phyloP scores from a whole-genome alignment of 1,284 basidiomycete genomes.

The Xerocomus subilludens region DNA sequence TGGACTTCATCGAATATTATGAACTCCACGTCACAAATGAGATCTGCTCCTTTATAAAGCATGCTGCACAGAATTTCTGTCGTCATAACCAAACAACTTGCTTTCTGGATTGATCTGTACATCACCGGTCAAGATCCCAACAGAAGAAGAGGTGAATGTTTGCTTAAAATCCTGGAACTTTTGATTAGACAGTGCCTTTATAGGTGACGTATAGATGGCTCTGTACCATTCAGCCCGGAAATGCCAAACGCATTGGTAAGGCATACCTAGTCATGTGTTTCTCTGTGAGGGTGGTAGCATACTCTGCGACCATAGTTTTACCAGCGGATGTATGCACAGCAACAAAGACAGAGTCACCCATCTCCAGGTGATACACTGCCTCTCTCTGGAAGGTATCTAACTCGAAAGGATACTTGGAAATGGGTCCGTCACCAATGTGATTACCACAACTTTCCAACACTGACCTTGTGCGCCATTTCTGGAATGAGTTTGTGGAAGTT shows the following conservation, averaged over 20 bases:
- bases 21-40: conserved; percentile 99
- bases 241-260: conserved; percentile 28
- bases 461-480: conserved; percentile 87
- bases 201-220: conserved; percentile 98
- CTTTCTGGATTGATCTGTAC: conserved; percentile 99
- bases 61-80: conserved; percentile 99
- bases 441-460: conserved; percentile 20
- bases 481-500: conserved; percentile 93
- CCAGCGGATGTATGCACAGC: conserved; percentile 99
- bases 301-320: conserved; percentile 99
- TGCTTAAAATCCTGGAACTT: conserved; percentile 99
- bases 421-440: conserved; percentile 41
- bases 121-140: conserved; percentile 98
- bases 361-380: conserved; percentile 97
- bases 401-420: conserved; percentile 83
- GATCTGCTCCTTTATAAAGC: conserved; percentile 98
- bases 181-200: conserved; percentile 99
- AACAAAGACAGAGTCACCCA: conserved; percentile 98
- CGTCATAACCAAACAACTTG: conserved; percentile 96
- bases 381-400: conserved; percentile 96
- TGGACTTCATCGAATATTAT: conserved; percentile 99
- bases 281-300: conserved; percentile 95
- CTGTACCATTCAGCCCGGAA: conserved; percentile 57
- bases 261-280: conserved; percentile 97
- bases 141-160: conserved; percentile 90